Percentiles rank a stretch among this genome's conserved stretches.
Conservation (phyloP, 176 grass and related monocot genomes). For the Poa pratensis region DNA sequence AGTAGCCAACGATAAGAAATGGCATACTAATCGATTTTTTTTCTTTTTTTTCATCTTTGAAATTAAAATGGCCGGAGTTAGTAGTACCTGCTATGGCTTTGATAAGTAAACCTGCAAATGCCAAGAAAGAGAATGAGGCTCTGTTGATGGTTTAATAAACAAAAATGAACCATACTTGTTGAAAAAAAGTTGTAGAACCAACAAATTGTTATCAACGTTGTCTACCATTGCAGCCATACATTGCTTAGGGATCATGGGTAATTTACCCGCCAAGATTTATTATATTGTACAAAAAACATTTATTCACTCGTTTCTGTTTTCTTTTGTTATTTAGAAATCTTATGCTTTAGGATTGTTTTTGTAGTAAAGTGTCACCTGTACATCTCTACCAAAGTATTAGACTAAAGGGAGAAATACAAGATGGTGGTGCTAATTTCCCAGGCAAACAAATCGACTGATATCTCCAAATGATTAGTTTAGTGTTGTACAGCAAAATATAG, state of each 20-base stretch:
- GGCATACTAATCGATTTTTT: no score
- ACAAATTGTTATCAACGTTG: not conserved
- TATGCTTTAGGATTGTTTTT: not conserved
- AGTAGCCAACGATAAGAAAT: not conserved
- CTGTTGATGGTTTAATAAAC: not conserved
- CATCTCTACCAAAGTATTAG: not conserved
- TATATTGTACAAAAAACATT: not conserved
- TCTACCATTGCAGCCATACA: not conserved
- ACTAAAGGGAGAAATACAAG: not conserved
- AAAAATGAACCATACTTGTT: not conserved
- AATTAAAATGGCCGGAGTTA: no score
- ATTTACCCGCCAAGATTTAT: not conserved
- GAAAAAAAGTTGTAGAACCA: not conserved
- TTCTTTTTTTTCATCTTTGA: no score
- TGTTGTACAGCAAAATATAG: not conserved
- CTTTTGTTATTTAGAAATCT: not conserved
- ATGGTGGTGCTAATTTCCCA: not conserved
- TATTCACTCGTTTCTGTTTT: not conserved
- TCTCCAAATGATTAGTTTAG: not conserved
- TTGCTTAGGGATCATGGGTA: not conserved
- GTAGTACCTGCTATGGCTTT: not conserved
- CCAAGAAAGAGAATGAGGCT: not conserved
- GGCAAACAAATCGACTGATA: not conserved
- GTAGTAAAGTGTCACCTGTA: not conserved
- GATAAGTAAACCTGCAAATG: not conserved